These are phyloP conservation scores for Sesbania bispinosa DNA, from an alignment of 306 rosid genomes.

Conservation along the genomic window DNA sequence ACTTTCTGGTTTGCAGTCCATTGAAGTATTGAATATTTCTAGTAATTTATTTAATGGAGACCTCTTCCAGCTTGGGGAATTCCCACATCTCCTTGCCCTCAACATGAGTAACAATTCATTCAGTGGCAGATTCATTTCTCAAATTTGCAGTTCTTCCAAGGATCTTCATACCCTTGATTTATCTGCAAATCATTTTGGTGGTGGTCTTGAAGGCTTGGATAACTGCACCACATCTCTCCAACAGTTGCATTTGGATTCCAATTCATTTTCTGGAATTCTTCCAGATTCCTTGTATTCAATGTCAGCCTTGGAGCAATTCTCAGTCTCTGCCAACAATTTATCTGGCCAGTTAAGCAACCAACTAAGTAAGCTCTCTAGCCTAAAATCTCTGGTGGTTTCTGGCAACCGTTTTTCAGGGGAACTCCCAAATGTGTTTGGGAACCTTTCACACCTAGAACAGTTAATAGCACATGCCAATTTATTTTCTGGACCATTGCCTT, in stretches of 20 bases:
- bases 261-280: conserved; percentile 52
- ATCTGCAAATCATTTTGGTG: conserved; percentile 46
- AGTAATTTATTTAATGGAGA: conserved; percentile 50
- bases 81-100: conserved; percentile 52
- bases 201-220: conserved; percentile 55
- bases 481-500: conserved; percentile 60
- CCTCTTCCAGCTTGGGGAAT: conserved; percentile 36
- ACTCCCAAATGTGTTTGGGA: conserved; percentile 67
- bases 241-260: conserved; percentile 48
- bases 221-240: conserved; percentile 53
- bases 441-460: conserved; percentile 47
- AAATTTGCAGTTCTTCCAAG: conserved; percentile 53
- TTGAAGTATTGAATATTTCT: conserved; percentile 56
- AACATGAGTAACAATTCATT: conserved; percentile 72
- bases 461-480: conserved; percentile 55
- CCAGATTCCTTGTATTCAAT: conserved; percentile 61
- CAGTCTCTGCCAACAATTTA: conserved; percentile 59
- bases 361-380: conserved; percentile 65
- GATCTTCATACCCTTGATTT: conserved; percentile 56
- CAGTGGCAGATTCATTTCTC: conserved; percentile 48
- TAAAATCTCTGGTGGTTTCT: conserved; percentile 45
- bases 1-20: conserved; percentile 54
- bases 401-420: conserved; percentile 58
- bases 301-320: conserved; percentile 51
- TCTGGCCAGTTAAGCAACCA: conserved; percentile 57